Evolutionary conservation across 495 filamentous ascomycete species (phyloP), one percentile per base, ranked within the genome.

Genomic region (Penicillium steckii): DNA sequence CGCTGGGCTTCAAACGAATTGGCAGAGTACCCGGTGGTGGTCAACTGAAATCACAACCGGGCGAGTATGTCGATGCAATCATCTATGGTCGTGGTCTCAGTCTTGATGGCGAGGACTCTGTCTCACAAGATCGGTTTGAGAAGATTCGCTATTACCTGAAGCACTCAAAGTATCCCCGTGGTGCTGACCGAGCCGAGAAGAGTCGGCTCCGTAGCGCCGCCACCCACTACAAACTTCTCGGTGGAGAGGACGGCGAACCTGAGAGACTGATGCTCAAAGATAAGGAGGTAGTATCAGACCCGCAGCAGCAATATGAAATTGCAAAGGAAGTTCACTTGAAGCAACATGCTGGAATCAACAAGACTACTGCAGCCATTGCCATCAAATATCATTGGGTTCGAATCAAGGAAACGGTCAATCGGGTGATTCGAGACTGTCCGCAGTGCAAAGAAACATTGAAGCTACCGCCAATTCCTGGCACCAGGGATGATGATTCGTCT

Each of bases 61-160:
- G 83, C 52, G 83, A 89, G 55, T 80, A 87, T 38, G 84, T 97
- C 37, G 95, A 98, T 69, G 95, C 94, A 44, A 96, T 97, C 68
- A 95, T 97, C 47, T 98, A 94, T 68, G 94, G 95, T 3, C 83
- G 95, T 21, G 91, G 95, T 60, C 80, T 98, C 13, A 85, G 83
- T 8, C 71, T 79, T 4, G 84, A 86, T 45, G 86, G 85, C 52
- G 91, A 95, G 60, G 90, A 96, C 66, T 90, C 88, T 59, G 88
- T 95, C 59, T 91, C 87, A 64, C 92, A 96, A 78, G 93, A 97
- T 69, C 88, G 94, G 53, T 97, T 97, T 75, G 92, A 97, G 74
- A 98, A 97, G 74, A 98, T 98, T 61, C 85, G 89, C 50, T 97
- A 89, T 72, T 98, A 98, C 74, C 85, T 98, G 59, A 95, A 95